Conservation (phyloP, 768 basidiomycete genomes). For the Heimioporus sp. region DNA sequence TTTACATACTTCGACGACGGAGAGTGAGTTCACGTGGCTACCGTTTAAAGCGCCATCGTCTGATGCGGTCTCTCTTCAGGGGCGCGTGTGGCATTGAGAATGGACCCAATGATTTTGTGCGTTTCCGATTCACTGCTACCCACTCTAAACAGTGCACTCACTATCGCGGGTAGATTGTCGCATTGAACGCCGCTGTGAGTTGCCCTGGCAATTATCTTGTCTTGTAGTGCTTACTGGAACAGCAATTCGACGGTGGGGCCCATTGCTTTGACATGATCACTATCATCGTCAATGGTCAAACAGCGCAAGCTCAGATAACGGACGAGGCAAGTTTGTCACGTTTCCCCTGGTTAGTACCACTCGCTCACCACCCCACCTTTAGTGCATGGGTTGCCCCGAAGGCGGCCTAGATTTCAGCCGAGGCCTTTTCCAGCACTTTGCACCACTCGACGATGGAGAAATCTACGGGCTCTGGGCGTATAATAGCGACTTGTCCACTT, state of each 20-base stretch:
- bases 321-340: conserved; percentile 38
- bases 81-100: conserved; percentile 39
- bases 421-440: conserved; percentile 46
- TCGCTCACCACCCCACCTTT: neutral
- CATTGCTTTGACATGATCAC: conserved; percentile 47
- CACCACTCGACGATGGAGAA: conserved; percentile 30
- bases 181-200: conserved; percentile 39
- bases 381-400: conserved; percentile 40
- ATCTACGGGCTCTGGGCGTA: conserved; percentile 42
- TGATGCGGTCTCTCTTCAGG: conserved; percentile 22
- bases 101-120: conserved; percentile 26
- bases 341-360: neutral
- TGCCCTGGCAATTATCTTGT: neutral
- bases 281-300: conserved; percentile 38
- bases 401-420: conserved; percentile 47
- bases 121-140: neutral
- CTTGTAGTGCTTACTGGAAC: neutral
- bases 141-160: too few species aligned
- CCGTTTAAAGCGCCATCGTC: neutral
- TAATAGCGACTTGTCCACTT: conserved; percentile 19
- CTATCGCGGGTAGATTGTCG: conserved; percentile 37
- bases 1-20: conserved; percentile 31
- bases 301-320: conserved; percentile 40
- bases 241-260: conserved; percentile 41
- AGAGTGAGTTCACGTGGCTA: conserved; percentile 12